A percentile compares a stretch with the other conserved stretches of the same genome.
Conservation (phyloP, 1,284 basidiomycete species). For the Apiotrichum gamsii region DNA sequence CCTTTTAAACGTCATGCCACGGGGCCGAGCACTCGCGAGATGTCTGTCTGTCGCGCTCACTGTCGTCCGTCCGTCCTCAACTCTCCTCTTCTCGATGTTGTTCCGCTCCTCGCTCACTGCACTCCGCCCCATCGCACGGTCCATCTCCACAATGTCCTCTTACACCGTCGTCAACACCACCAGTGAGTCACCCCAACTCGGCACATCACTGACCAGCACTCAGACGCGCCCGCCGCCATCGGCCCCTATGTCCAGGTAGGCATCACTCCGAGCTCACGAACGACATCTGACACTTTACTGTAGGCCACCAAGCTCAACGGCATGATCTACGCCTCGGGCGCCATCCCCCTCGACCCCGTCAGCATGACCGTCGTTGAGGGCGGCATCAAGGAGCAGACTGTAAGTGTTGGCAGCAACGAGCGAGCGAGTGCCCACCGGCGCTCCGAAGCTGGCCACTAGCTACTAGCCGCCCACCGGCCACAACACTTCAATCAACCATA, state of each 20-base stretch:
- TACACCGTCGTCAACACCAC: conserved; percentile 46
- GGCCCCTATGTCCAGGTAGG: conserved; percentile 68
- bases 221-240: conserved; percentile 77
- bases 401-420: too few relatives aligned
- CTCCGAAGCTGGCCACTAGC: too few relatives aligned
- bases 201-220: neutral
- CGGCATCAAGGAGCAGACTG: conserved; percentile 76
- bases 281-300: conserved; percentile 6
- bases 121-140: conserved; percentile 5
- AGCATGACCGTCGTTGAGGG: conserved; percentile 68
- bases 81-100: too few relatives aligned
- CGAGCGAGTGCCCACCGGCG: too few relatives aligned
- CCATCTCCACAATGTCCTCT: conserved; percentile 27
- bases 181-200: conserved; percentile 26
- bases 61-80: too few relatives aligned
- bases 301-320: conserved; percentile 82
- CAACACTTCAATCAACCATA: too few relatives aligned
- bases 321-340: conserved; percentile 81
- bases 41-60: too few relatives aligned
- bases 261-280: neutral
- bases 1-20: too few relatives aligned
- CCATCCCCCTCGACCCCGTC: conserved; percentile 74
- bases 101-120: neutral
- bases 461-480: too few relatives aligned
- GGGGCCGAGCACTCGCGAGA: too few relatives aligned